Evolutionary conservation across 129 eudicot genomes (phyloP).

Genomic region (Erigeron canadensis): DNA sequence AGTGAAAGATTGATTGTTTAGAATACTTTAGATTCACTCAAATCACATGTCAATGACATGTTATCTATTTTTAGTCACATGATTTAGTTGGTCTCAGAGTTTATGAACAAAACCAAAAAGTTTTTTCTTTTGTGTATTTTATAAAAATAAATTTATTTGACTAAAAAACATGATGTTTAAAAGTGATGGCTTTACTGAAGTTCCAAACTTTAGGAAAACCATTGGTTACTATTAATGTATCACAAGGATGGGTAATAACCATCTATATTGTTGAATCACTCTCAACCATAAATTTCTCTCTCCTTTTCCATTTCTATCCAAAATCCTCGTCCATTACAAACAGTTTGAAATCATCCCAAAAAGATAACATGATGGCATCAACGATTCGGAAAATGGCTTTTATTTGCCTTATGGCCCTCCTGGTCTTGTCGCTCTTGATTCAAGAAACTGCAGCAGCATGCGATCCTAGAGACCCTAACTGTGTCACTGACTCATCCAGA

Average conservation of each 20-base stretch:
- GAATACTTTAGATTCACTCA: too few species aligned
- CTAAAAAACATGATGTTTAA: too few species aligned
- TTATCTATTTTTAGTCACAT: neutral
- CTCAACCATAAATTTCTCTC: constrained; percentile 8
- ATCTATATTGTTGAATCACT: neutral
- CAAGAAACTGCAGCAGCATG: constrained; percentile 26
- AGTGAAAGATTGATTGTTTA: too few species aligned
- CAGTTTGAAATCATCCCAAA: neutral
- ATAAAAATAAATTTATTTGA: too few species aligned
- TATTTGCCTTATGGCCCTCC: constrained; percentile 23
- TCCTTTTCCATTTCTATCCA: neutral
- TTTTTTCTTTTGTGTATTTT: too few species aligned
- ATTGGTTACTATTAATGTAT: neutral
- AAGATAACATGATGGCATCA: constrained; percentile 6
- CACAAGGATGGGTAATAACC: neutral
- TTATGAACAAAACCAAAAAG: too few species aligned
- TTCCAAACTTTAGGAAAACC: too few species aligned
- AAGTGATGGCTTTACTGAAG: too few species aligned
- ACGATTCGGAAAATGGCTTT: constrained; percentile 20
- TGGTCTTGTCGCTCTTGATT: constrained; percentile 25
- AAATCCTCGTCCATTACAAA: constrained; percentile 2
- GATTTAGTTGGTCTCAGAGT: neutral
- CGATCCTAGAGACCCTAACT: constrained; percentile 33
- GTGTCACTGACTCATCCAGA: constrained; percentile 22
- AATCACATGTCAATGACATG: too few species aligned